Conservation (phyloP, 2,329 filamentous ascomycete genomes). For the Juglanconis juglandina region DNA sequence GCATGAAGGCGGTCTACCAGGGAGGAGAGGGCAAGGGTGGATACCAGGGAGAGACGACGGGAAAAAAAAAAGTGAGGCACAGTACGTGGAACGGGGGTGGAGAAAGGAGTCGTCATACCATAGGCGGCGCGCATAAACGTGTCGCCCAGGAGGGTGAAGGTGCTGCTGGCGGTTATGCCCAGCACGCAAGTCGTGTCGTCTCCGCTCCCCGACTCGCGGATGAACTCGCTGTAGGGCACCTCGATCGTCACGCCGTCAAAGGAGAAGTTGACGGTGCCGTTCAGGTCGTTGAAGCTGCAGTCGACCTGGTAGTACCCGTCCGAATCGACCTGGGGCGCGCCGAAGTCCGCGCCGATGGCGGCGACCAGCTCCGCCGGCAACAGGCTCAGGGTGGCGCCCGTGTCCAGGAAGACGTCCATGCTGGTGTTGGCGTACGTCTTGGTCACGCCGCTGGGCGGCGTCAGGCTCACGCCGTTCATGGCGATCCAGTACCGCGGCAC, state of each 20-base stretch:
- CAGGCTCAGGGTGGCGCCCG: constrained; percentile 65
- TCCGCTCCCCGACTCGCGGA: constrained; percentile 33
- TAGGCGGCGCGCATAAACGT: constrained; percentile 56
- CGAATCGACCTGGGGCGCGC: constrained; percentile 33
- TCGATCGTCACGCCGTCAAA: constrained; percentile 46
- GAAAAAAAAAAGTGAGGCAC: background rate
- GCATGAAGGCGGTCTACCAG: too few species aligned
- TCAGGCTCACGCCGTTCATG: constrained; percentile 43
- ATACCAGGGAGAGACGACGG: too few species aligned
- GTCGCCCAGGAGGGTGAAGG: constrained; percentile 54
- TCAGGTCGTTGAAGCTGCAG: constrained; percentile 38
- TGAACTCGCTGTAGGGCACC: constrained; percentile 49
- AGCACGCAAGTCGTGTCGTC: constrained; percentile 40
- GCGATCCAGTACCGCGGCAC: constrained; percentile 51
- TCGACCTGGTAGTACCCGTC: constrained; percentile 46
- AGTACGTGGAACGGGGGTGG: too few species aligned
- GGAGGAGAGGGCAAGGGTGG: too few species aligned
- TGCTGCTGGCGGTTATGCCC: constrained; percentile 45
- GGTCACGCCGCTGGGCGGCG: constrained; percentile 32
- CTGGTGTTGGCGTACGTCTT: constrained; percentile 35
- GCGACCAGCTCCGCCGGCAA: constrained; percentile 55
- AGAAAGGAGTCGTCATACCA: constrained; percentile 29
- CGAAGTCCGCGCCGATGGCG: constrained; percentile 48
- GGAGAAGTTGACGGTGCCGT: constrained; percentile 46
- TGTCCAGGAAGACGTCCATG: constrained; percentile 65